These are phyloP conservation scores for Lasiosphaeris hirsuta DNA, from an alignment of 495 filamentous ascomycete genomes.

Conservation along the genomic window DNA sequence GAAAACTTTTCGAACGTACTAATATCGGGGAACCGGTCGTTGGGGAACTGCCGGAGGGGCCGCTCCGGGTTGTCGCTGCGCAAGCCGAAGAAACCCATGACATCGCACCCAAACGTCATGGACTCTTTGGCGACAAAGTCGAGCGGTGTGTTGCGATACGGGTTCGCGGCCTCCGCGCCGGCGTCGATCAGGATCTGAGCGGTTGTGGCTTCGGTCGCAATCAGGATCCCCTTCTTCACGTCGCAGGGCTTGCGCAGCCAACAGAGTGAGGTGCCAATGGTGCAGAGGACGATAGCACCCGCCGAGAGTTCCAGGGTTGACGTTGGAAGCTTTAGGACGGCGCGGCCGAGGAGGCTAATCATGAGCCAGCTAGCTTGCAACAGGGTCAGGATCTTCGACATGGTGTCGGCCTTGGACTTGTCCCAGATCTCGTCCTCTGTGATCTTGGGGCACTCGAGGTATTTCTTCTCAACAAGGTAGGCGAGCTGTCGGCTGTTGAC, in stretches of 20 bases:
- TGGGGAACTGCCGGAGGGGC: background rate
- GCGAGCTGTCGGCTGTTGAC: background rate
- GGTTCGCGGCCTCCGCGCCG: background rate
- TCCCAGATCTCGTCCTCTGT: background rate
- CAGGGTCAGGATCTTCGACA: background rate
- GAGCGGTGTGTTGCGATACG: background rate
- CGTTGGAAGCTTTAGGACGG: background rate
- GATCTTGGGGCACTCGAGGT: background rate
- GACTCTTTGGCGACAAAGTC: conserved; percentile 3
- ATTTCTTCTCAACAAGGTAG: conserved; percentile 2
- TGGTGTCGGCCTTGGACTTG: background rate
- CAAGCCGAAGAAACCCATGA: background rate
- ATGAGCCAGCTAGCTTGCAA: conserved; percentile 1
- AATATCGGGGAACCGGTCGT: too few species aligned
- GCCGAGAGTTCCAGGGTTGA: background rate
- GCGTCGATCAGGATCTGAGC: background rate
- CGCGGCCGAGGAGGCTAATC: background rate
- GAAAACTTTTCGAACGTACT: too few species aligned
- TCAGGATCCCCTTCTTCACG: background rate
- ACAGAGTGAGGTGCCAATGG: background rate
- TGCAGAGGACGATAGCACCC: conserved; percentile 6
- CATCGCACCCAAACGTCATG: background rate
- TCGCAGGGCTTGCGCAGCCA: conserved; percentile 3
- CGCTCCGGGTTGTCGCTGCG: background rate
- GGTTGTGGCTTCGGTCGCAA: background rate